Percentiles rank a stretch among this genome's conserved stretches.
Conservation (phyloP, 2,329 filamentous ascomycete genomes). For the Diplodia sapinea region DNA sequence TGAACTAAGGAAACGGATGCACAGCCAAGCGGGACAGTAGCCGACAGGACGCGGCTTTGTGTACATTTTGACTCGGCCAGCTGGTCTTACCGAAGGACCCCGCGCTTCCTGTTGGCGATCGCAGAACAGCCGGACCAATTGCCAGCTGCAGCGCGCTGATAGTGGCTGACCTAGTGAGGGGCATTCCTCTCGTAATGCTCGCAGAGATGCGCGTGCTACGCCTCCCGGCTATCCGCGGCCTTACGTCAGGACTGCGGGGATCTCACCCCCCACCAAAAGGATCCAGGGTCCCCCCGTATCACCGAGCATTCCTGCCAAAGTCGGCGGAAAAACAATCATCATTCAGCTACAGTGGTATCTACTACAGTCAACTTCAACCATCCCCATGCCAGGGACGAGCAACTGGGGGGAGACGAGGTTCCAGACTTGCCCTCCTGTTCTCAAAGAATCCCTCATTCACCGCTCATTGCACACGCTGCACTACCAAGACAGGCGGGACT, state of each 20-base stretch:
- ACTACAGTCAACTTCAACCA: neutral
- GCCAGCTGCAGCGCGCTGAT: neutral
- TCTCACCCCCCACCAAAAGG: neutral
- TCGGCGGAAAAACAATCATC: neutral
- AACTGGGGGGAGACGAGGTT: too few species aligned
- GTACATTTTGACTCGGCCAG: neutral
- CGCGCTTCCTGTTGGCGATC: neutral
- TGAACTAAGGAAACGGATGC: conserved; percentile 10
- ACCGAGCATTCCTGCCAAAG: neutral
- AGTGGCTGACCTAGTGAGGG: conserved; percentile 17
- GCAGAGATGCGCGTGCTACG: conserved; percentile 11
- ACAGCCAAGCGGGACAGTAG: neutral
- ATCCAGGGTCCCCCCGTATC: conserved; percentile 2
- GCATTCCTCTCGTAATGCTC: conserved; percentile 18
- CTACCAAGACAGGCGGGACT: neutral
- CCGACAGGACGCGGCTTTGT: conserved; percentile 15
- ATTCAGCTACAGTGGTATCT: conserved; percentile 2
- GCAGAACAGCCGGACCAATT: neutral
- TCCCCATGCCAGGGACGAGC: neutral
- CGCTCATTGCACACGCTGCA: neutral
- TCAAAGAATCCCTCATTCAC: neutral
- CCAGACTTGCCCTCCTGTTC: neutral
- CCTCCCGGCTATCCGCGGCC: conserved; percentile 20
- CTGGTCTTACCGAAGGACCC: neutral
- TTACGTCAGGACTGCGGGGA: conserved; percentile 11